Base-by-base conservation (phyloP, 75 land plant species). In the Chamaecyparis obtusa region DNA sequence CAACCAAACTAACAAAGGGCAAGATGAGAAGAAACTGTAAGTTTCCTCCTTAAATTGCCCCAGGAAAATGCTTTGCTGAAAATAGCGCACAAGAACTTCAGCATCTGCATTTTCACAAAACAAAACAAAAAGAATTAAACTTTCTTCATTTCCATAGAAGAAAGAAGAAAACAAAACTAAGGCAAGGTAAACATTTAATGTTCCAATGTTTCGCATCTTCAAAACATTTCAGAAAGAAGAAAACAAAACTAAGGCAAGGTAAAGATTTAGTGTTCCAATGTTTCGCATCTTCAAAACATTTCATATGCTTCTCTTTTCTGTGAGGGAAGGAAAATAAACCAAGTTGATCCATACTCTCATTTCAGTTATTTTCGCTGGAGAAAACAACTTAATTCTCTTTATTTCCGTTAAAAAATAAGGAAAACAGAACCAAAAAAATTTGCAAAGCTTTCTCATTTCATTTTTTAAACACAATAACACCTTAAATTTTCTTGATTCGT, bases 71-170 rank as follows among this genome's bases (percentile, higher is more conserved):
- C 49, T 46, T 30, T 9, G 44, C 30, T 81, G 49, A 44, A 80
- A 46, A 81, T 81, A 81, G 48, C 13, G n/a, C 30, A 39, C 27
- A 44, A 81, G 49, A 80, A 21, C 83, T 81, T n/a, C 30, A 10
- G 27, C 32, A 81, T 81, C 83, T 81, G 83, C 83, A 81, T 37
- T 81, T 81, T 11, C 32, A 81, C 14, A 46, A 46, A 44, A 27
- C 15, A 27, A 13, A n/a, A 44, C 21, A 27, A 44, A 81, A n/a
- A 81, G 83, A 7, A 81, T 81, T 81, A 81, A 41, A 43, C 46
- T n/a, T n/a, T 81, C 83, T 81, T 74, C 2, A 11, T 14, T 1
- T 46, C 43, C 30, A 44, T 78, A 27, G 7, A 39, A 78, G 33
- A 80, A 41, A 80, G 27, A 44, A 80, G 30, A 46, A 44, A 81